These are phyloP conservation scores for Sphaerosporella brunnea DNA, from an alignment of 495 filamentous ascomycete species.

Conservation along the genomic window DNA sequence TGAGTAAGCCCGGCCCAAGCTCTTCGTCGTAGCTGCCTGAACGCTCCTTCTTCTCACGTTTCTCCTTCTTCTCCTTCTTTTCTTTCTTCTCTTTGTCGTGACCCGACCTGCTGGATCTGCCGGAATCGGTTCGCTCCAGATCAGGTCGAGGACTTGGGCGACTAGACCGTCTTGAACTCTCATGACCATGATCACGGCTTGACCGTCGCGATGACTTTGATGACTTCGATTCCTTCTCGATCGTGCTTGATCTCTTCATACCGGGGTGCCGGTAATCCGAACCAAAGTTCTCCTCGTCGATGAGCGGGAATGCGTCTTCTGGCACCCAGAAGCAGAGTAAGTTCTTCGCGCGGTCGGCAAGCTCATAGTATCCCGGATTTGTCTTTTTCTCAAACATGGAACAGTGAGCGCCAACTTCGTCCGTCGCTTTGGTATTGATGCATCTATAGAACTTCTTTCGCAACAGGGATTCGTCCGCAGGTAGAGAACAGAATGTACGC, in stretches of 20 bases:
- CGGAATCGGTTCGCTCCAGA: neutral
- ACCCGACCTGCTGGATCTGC: neutral
- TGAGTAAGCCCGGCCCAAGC: neutral
- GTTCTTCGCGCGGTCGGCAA: constrained; percentile 49
- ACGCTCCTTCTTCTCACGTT: neutral
- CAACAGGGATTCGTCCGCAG: constrained; percentile 39
- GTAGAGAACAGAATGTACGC: constrained; percentile 73
- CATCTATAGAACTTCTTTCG: constrained; percentile 32
- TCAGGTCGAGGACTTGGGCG: neutral
- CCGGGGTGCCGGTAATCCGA: neutral
- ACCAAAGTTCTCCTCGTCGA: constrained; percentile 3
- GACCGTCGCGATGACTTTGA: constrained; percentile 1
- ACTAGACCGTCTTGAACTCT: too few species aligned
- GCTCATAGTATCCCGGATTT: constrained; percentile 58
- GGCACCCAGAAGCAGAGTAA: constrained; percentile 41
- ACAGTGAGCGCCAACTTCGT: constrained; percentile 72
- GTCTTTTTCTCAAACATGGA: constrained; percentile 68
- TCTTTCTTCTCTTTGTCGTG: neutral
- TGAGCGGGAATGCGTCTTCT: constrained; percentile 26
- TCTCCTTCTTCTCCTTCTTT: neutral
- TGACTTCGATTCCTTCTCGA: neutral
- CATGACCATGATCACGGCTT: neutral
- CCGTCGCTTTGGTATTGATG: constrained; percentile 59
- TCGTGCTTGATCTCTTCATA: neutral
- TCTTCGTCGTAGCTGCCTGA: neutral